Conservation (phyloP, 2,329 filamentous ascomycete genomes). For the Fonsecaea multimorphosa region DNA sequence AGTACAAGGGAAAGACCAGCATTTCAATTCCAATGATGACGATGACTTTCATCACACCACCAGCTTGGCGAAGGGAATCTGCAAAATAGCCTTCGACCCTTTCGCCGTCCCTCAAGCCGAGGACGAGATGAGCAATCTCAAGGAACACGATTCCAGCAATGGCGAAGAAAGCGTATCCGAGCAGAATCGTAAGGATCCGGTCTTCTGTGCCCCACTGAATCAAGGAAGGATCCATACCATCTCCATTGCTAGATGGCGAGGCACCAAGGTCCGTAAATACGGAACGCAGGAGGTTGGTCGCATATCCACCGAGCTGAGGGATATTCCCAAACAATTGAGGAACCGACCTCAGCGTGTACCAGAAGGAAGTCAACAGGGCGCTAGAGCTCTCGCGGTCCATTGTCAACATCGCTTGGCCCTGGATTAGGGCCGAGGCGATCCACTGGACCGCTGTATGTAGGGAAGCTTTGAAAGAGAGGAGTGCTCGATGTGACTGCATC, state of each 20-base stretch:
- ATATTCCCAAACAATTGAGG: constrained; percentile 1
- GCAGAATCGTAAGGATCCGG: constrained; percentile 73
- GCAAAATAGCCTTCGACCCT: constrained; percentile 75
- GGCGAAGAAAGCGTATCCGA: constrained; percentile 81
- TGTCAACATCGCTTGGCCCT: constrained; percentile 44
- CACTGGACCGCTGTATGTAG: constrained; percentile 22
- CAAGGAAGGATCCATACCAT: constrained; percentile 59
- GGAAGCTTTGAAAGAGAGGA: constrained; percentile 49
- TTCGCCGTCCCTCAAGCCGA: constrained; percentile 60
- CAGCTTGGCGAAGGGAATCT: constrained; percentile 87
- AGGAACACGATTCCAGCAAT: constrained; percentile 79
- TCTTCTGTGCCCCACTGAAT: constrained; percentile 74
- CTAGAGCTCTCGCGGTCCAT: neutral
- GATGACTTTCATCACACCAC: constrained; percentile 96
- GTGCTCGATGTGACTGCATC: constrained; percentile 73
- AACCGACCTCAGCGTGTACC: constrained; percentile 9
- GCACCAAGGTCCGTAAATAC: constrained; percentile 20
- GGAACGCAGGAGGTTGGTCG: neutral
- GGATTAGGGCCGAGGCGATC: constrained; percentile 27
- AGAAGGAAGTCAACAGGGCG: neutral
- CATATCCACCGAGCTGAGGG: constrained; percentile 1
- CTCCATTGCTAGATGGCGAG: constrained; percentile 2
- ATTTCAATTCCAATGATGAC: constrained; percentile 99
- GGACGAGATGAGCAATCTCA: constrained; percentile 72
- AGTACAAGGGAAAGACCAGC: constrained; percentile 96